phyloP scores from a whole-genome alignment of 139 green algal species.

The Chlamydomonas sphaeroides region DNA sequence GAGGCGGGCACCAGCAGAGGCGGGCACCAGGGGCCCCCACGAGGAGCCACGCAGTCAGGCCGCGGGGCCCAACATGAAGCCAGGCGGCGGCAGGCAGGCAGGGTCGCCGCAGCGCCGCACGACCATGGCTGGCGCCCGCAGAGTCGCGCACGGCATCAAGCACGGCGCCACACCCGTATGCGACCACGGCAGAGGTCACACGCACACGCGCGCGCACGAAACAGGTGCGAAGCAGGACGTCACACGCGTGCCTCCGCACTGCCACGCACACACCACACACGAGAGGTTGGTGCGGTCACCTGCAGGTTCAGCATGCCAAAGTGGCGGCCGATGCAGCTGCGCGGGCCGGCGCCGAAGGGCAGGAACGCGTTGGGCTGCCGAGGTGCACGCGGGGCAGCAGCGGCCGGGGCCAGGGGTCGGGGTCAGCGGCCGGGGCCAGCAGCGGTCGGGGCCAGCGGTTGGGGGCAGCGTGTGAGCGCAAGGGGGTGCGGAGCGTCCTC shows the following conservation, averaged over 20 bases:
- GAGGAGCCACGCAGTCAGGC: not conserved
- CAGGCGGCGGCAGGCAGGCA: too few relatives aligned
- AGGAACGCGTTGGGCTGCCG: constrained; percentile 10
- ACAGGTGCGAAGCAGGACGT: not conserved
- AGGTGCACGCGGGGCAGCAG: not conserved
- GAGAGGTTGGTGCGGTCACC: not conserved
- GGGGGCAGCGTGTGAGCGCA: too few relatives aligned
- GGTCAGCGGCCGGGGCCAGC: too few relatives aligned
- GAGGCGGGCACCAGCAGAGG: too few relatives aligned
- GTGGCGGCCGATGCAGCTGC: constrained; percentile 8
- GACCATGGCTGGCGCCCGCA: too few relatives aligned
- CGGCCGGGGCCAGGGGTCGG: too few relatives aligned
- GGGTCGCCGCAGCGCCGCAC: not conserved
- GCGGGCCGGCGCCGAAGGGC: not conserved
- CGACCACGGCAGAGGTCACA: not conserved
- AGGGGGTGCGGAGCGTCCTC: too few relatives aligned
- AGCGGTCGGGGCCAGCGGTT: too few relatives aligned
- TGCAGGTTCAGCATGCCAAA: not conserved
- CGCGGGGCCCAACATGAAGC: not conserved
- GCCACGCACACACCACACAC: not conserved
- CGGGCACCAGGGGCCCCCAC: not conserved
- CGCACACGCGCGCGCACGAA: too few relatives aligned
- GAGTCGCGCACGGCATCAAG: too few relatives aligned
- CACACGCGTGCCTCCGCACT: not conserved
- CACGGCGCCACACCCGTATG: too few relatives aligned